Base-by-base conservation (phyloP, 1,284 basidiomycete species). In the Rhodotorula sp. region DNA sequence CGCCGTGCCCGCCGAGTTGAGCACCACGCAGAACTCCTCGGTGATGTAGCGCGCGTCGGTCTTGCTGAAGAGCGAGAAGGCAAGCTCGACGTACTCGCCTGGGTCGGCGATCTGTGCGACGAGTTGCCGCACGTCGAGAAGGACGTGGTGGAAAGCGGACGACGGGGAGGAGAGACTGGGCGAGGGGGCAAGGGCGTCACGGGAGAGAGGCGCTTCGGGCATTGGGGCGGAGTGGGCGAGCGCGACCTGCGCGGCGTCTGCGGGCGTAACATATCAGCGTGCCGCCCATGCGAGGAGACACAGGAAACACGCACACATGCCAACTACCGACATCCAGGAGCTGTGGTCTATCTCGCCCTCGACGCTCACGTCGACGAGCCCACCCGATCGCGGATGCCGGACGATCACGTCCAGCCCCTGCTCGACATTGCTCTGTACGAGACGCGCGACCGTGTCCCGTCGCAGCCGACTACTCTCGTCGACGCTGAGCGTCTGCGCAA, bases 401-500 rank as follows among this genome's bases (percentile, higher is more conserved):
- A 98, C 95, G 77, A 99, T 96, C 71, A 98, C 89, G 80, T 98
- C 96, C 59, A 97, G 83, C 6, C 90, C 91, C 80, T 98, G 95
- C 0, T 91, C 89, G 67, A 97, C 86, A 80, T 98, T 99, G 59
- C 92, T 94, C 67, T 88, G 88, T 66, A 96, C 94, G 15, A 99
- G 87, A 59, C 92, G 85, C 22, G 87, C 88, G 10, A 98, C 94
- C 80, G 94, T 95, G 73, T 95, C 93, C 60, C 89, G 86, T 68
- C 93, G 86, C 77, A 98, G 86, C 63, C 88, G 88, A 53, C 88
- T 84, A 0, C 92, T 91, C 82, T 99, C 95, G 77, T 97, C 94
- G 4, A 87, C 87, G 76, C 90, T 93, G 32, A 98, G 85, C 10
- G 91, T 94, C 78, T 94, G 90, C 0, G 92, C 89, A 13, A 99